phyloP scores from a whole-genome alignment of 352 stramenopile genomes.

The Blastocystis sp. region DNA sequence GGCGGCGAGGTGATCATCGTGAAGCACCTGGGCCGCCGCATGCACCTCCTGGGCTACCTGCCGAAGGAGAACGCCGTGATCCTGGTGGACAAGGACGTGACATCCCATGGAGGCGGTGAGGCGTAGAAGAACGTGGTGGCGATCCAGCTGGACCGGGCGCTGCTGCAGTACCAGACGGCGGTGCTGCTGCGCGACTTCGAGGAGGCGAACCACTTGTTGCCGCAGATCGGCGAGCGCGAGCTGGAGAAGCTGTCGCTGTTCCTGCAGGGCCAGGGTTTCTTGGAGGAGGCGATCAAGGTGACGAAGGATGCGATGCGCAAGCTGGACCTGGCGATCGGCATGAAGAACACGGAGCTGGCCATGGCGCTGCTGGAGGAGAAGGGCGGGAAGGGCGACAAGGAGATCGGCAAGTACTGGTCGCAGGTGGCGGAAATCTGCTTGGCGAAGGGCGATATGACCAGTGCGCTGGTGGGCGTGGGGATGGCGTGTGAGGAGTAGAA shows the following conservation, averaged over 20 bases:
- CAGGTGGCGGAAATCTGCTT: constrained; percentile 59
- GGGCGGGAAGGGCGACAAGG: constrained; percentile 5
- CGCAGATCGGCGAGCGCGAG: constrained; percentile 80
- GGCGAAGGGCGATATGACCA: constrained; percentile 56
- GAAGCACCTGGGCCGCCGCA: constrained; percentile 84
- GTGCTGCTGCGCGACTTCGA: constrained; percentile 97
- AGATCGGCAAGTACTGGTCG: constrained; percentile 67
- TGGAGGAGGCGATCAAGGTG: constrained; percentile 62
- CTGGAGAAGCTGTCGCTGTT: constrained; percentile 66
- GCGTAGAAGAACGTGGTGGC: constrained; percentile 51
- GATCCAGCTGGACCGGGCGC: constrained; percentile 82
- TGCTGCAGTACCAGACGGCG: constrained; percentile 96
- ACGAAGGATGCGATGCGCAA: constrained; percentile 62
- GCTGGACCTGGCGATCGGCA: constrained; percentile 57
- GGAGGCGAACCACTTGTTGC: constrained; percentile 90
- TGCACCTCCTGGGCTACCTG: constrained; percentile 96
- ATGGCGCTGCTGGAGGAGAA: constrained; percentile 40
- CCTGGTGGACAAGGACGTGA: constrained; percentile 94
- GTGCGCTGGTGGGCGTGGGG: constrained; percentile 9
- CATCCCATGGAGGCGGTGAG: constrained; percentile 78
- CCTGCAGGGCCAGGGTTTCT: constrained; percentile 56
- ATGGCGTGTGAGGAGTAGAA: background rate
- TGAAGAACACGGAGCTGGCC: constrained; percentile 33
- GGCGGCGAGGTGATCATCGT: constrained; percentile 97
- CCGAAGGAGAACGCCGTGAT: constrained; percentile 96